A percentile compares a stretch with the other conserved stretches of the same genome.
phyloP scores from a whole-genome alignment of 2,329 filamentous ascomycete species.

The Epichloe coenophiala region DNA sequence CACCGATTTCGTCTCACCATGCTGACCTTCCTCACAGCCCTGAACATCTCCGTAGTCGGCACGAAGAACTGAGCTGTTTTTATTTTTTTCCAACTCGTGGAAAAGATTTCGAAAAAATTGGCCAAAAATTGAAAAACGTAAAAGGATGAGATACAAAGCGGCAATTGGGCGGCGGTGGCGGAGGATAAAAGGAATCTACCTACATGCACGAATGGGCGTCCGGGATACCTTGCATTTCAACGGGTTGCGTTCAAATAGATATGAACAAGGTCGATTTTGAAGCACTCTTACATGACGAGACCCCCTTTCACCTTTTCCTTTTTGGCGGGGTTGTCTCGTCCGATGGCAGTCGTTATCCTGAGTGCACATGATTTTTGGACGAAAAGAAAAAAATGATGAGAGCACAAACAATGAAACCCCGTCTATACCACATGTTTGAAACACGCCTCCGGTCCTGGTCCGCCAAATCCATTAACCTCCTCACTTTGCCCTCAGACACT shows the following conservation, averaged over 20 bases:
- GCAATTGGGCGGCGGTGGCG: slow-evolving; percentile 7
- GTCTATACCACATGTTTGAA: slow-evolving; percentile 10
- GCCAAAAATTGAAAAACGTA: slow-evolving; percentile 9
- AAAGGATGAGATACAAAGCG: slow-evolving; percentile 9
- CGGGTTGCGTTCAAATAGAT: slow-evolving; percentile 20
- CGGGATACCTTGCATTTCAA: slow-evolving; percentile 40
- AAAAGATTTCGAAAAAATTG: not conserved
- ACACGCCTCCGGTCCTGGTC: slow-evolving; percentile 12
- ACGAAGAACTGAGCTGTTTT: slow-evolving; percentile 33
- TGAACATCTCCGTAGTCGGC: slow-evolving; percentile 39
- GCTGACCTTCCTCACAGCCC: slow-evolving; percentile 19
- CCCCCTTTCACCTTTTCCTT: no score
- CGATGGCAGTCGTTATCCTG: no score
- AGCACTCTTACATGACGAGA: slow-evolving; percentile 9
- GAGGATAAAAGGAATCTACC: slow-evolving; percentile 19
- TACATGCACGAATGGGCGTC: slow-evolving; percentile 37
- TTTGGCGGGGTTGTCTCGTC: no score
- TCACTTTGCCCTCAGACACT: slow-evolving; percentile 20
- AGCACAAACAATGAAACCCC: no score
- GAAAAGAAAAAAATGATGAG: no score
- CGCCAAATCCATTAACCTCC: slow-evolving; percentile 12
- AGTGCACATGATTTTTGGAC: no score
- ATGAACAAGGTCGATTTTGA: slow-evolving; percentile 24
- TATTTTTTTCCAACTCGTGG: not conserved
- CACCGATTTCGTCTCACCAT: no score